Conservation (phyloP, 345 rosid genomes). For the Isatis tinctoria region DNA sequence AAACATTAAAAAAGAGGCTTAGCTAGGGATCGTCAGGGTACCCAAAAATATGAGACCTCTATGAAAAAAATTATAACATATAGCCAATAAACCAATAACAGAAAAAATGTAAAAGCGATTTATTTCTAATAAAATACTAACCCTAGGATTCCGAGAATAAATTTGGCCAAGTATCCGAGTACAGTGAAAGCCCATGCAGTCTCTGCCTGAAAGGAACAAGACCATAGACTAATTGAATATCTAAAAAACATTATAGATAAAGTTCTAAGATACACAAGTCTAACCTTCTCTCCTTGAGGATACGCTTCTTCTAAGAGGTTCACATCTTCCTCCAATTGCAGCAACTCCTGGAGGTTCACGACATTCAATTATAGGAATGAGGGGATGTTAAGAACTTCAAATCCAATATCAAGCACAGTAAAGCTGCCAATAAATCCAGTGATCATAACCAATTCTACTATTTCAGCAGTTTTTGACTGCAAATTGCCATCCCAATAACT, state of each 20-base stretch:
- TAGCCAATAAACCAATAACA: background rate
- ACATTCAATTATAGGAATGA: slow-evolving; percentile 5
- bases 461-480: background rate
- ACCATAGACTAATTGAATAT: background rate
- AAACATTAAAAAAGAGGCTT: background rate
- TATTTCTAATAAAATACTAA: slow-evolving; percentile 33
- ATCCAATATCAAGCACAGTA: background rate
- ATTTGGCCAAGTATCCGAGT: slow-evolving; percentile 90
- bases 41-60: background rate
- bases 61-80: background rate
- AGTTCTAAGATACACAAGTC: background rate
- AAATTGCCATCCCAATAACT: background rate
- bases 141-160: slow-evolving; percentile 85
- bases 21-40: background rate
- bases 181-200: slow-evolving; percentile 96
- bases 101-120: background rate
- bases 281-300: slow-evolving; percentile 99
- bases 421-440: background rate
- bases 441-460: background rate
- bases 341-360: slow-evolving; percentile 60
- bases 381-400: background rate
- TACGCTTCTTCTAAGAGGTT: slow-evolving; percentile 95
- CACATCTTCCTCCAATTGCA: slow-evolving; percentile 94
- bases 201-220: slow-evolving; percentile 66
- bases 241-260: background rate